A percentile compares a stretch with the other conserved stretches of the same genome.
Conservation (phyloP, 306 rosid species). For the Quillaja saponaria region DNA sequence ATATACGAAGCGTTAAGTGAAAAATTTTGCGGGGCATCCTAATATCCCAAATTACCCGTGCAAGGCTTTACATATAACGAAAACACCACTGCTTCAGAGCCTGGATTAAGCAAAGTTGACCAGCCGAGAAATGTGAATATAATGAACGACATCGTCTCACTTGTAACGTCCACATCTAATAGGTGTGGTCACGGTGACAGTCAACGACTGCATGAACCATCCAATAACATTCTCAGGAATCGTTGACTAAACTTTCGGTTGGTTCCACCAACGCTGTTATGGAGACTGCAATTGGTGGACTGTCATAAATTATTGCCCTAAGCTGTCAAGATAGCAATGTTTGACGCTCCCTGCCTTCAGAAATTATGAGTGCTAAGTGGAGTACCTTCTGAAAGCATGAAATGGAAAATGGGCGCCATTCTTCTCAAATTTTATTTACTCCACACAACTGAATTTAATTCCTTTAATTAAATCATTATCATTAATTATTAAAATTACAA, state of each 20-base stretch:
- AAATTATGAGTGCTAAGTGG: too few species aligned
- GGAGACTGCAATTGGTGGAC: background rate
- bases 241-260: background rate
- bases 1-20: constrained; percentile 44
- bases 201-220: background rate
- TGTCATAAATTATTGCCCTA: background rate
- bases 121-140: background rate
- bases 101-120: background rate
- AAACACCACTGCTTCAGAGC: background rate
- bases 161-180: constrained; percentile 28
- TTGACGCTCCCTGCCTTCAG: background rate
- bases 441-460: background rate
- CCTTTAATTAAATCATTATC: too few species aligned
- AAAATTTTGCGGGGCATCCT: background rate
- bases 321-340: constrained; percentile 18
- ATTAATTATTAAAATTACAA: too few species aligned
- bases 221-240: background rate
- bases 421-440: constrained; percentile 24
- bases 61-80: background rate
- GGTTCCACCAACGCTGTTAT: constrained; percentile 13
- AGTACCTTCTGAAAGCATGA: too few species aligned
- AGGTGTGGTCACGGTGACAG: background rate
- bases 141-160: background rate
- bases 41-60: constrained; percentile 37
- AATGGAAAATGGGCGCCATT: constrained; percentile 7